Conservation (phyloP, 345 rosid species). For the Melastoma malabathricum region DNA sequence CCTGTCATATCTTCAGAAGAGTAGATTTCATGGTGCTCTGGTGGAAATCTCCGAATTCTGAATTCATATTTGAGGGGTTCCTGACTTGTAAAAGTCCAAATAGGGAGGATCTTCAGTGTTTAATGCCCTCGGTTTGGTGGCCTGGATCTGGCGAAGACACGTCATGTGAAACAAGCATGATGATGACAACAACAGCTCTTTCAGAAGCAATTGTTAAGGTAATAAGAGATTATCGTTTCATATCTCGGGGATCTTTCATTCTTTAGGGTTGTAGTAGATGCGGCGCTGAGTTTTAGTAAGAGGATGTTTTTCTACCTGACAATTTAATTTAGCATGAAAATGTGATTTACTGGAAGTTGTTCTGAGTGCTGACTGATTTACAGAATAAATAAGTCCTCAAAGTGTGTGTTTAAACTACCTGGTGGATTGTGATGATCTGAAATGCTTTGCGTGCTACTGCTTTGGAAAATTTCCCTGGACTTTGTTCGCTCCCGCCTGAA, state of each 20-base stretch:
- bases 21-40: conserved; percentile 70
- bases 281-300: too few relatives aligned
- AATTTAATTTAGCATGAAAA: too few relatives aligned
- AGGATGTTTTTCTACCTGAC: too few relatives aligned
- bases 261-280: not conserved
- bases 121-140: conserved; percentile 98
- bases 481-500: too few relatives aligned
- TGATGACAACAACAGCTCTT: conserved; percentile 58
- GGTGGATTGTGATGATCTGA: too few relatives aligned
- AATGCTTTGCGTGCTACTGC: too few relatives aligned
- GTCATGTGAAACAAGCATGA: conserved; percentile 69
- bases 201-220: conserved; percentile 77
- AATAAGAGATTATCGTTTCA: conserved; percentile 4
- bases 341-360: too few relatives aligned
- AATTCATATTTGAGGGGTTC: conserved; percentile 71
- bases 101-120: conserved; percentile 69
- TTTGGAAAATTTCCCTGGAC: too few relatives aligned
- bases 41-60: conserved; percentile 75
- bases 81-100: conserved; percentile 62
- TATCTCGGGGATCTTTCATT: not conserved
- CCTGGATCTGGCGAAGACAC: conserved; percentile 84
- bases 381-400: too few relatives aligned
- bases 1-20: conserved; percentile 67
- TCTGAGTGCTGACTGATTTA: too few relatives aligned
- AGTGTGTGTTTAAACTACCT: too few relatives aligned